Evolutionary conservation across 805 yeast species (phyloP), one percentile per base, ranked within the genome.

Genomic region (Schwanniomyces pseudopolymorphus): DNA sequence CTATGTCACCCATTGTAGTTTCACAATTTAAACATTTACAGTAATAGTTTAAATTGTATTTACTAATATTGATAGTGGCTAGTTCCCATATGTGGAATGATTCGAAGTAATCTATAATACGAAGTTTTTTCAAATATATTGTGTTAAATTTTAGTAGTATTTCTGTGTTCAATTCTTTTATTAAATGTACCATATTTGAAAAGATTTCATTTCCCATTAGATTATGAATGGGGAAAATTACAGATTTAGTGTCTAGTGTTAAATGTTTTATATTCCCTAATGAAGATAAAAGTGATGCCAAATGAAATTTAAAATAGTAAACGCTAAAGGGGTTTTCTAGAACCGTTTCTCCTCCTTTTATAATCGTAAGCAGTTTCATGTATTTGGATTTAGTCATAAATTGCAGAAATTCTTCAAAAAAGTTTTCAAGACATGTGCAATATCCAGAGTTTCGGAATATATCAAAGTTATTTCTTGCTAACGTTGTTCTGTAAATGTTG

Each of bases 41-140:
- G 13, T n/a, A 14, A 16, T 42, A 39, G 28, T 38, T 33, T 6
- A 38, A 25, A 20, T 42, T 42, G n/a, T 24, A n/a, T 24, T 37
- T 31, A 14, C 37, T 24, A 16, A 43, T 25, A 7, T 24, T 37
- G 2, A 33, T 13, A 24, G 31, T 19, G 11, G 39, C 35, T 25
- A 37, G 37, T 16, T 52, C 52, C 49, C 49, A 48, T 6, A 46
- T 26, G 22, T 46, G 39, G 14, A 48, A 40, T 7, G 50, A 45
- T 42, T 50, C 52, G 14, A 45, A 33, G 35, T 44, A 52, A 39
- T 52, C 56, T 5, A 41, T 26, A 8, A 52, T 38, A 5, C 22
- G 20, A 14, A 42, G 26, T 19, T 16, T n/a, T 24, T 31, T 22
- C 25, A 33, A 17, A 21, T 22, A 4, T 20, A 19, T 31, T 5